Base-by-base conservation (phyloP, 768 basidiomycete species). In the Peribolospora baueri region DNA sequence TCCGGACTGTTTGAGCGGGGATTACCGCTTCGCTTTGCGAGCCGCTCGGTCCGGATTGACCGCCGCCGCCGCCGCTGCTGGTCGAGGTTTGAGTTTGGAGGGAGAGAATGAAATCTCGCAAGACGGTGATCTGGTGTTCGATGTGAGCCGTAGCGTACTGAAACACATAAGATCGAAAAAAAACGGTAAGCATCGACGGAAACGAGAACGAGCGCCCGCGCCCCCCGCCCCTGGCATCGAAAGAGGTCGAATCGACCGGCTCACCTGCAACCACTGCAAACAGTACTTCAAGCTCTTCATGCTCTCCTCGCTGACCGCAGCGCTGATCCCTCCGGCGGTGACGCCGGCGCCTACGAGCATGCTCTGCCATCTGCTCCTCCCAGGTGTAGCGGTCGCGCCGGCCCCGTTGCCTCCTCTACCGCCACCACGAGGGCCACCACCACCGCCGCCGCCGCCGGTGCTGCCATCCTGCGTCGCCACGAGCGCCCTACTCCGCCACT, bases 271-370 rank as follows among this genome's bases (percentile, higher is more conserved):
- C 84, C 85, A 90, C 56, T 84, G 77, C 39, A 91, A 65, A 67
- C 83, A 86, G 64, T 88, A 90, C 64, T 79, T 78, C 46, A 91
- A 67, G 53, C 82, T 72, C 54, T 82, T 72, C 81, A 91, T 82
- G 62, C 80, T 86, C 66, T 90, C 87, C 59, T 88, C 85, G 65
- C 84, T 86, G 41, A 90, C 71, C 6, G 87, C 86, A 0, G 83
- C 84, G 56, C 84, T 76, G 42, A 91, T 71, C 0, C 86, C 86
- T 38, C 63, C 63, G 6, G 61, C 61, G 0, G 61, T 58, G 42
- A 60, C 55, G 10, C 86, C 84, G 2, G 84, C 86, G 67, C 90
- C 86, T 36, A 81, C 71, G 46, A 90, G 69, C 38, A 88, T 75
- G 0, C 81, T 76, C 61, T 87, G 84, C 85, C 83, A 86, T 46